Evolutionary conservation across 768 basidiomycete genomes (phyloP), one percentile per base, ranked within the genome.

Genomic region (Boletus fagicola): DNA sequence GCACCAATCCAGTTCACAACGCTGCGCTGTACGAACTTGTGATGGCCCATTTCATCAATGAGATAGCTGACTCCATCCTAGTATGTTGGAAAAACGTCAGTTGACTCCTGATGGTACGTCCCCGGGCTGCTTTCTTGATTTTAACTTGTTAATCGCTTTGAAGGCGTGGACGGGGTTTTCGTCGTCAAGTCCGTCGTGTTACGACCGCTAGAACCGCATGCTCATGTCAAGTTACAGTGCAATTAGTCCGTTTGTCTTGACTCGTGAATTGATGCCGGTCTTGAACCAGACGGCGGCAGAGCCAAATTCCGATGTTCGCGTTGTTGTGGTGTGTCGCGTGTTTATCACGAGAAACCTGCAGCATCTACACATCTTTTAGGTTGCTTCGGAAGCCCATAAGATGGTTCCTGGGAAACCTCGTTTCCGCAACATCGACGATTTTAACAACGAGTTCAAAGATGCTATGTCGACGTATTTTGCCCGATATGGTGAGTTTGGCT

Each of bases 191-290:
- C 40, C 5, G 61, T 67, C 9, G 3, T 39, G 2, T 24, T 31
- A 28, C 28, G 13, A n/a, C 4, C 7, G 16, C 0, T 49, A 1
- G 16, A 42, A 26, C 31, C 6, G 0, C 22, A 2, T 12, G 26
- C 53, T 54, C 8, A 53, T 35, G 13, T 22, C 9, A 31, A 15
- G 6, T 54, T 30, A 40, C 68, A 70, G 82, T 69, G 72, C 82
- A 72, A 59, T 88, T 70, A 52, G 83, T 71, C 84, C 84, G 67
- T 65, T 83, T 54, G 76, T 80, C 15, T 78, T 87, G 58, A 86
- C 83, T 10, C 68, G 75, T 22, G 75, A 77, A 4, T 75, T 87
- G 8, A 73, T 85, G 38, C 82, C 85, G 3, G 65, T 85, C 3
- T 63, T 87, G 47, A 72, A 70, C 40, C 68, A 73, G 51, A 87